Conservation (phyloP, 139 green algal genomes). For the Desmodesmus armatus region DNA sequence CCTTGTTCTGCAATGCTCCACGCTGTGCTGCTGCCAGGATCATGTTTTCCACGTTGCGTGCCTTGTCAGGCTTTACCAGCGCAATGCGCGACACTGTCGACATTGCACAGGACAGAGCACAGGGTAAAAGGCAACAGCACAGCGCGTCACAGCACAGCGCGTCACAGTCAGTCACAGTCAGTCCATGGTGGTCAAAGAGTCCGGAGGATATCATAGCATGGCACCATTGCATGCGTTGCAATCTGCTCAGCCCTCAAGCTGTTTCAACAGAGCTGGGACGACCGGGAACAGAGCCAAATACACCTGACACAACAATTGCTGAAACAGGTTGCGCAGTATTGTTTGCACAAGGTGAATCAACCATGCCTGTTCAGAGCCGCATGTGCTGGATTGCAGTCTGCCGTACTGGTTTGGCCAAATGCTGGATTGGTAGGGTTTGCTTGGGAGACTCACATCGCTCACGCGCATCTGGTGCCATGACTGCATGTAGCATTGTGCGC, state of each 20-base stretch:
- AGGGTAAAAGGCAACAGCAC: background rate
- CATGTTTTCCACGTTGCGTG: constrained; percentile 90
- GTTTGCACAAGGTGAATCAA: background rate
- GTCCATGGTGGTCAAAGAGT: no score
- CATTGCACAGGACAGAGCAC: background rate
- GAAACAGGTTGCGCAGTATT: background rate
- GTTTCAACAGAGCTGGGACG: no score
- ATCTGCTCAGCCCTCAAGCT: no score
- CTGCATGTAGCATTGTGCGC: constrained; percentile 75
- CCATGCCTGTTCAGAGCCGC: background rate
- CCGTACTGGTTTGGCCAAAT: background rate
- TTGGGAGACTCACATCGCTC: constrained; percentile 75
- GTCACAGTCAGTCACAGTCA: no score
- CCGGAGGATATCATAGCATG: no score
- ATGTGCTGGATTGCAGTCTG: background rate
- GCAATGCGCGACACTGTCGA: constrained; percentile 86
- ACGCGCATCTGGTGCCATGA: constrained; percentile 82
- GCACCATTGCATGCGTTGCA: no score
- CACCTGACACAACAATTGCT: no score
- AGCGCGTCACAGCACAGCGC: no score
- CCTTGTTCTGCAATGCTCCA: constrained; percentile 83
- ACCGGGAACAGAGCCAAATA: no score
- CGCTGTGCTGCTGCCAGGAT: constrained; percentile 82
- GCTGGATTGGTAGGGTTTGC: background rate
- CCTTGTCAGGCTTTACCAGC: constrained; percentile 98